Base-by-base conservation (phyloP, 192 early-diverging fungal genomes). In the Piromyces finnis region DNA sequence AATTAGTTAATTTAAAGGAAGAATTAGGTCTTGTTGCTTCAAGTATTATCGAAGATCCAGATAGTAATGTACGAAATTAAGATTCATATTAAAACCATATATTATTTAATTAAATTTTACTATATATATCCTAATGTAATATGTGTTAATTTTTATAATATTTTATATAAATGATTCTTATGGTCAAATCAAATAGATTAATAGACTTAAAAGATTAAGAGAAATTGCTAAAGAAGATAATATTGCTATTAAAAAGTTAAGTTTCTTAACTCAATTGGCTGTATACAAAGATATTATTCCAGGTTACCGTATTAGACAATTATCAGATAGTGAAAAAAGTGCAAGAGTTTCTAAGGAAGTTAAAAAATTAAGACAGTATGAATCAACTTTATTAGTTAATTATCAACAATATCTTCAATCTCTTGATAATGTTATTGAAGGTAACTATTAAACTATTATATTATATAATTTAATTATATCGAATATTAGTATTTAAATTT, bases 221-320 rank as follows among this genome's bases (percentile, higher is more conserved):
- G 78, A 87, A 0, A 91, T 95, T 82, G 86, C 91, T 68, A 85
- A 86, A 22, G 91, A 93, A 78, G 86, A 85, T 9, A 92, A 93
- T 80, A 79, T 83, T 9, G 87, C 87, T 16, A 88, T 96, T 77
- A 88, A 89, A 80, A 92, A 93, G 78, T 82, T 99, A 36, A 92
- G 91, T 0, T 83, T 97, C 29, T 83, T 97, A 78, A 95, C 95
- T 15, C 95, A 96, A 84, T 87, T 98, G 32, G 94, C 94, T 0
- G 94, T 99, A 7, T 99, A 93, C 87, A 92, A 95, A 81, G 97
- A 99, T 83, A 94, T 99, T 84, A 88, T 98, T 37, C 97, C 97
- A 5, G 95, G 93, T 51, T 99, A 99, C 87, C 91, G 95, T 28
- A 98, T 99, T 79, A 92, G 96, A 36, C 88, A 93, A 39, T 86